Evolutionary conservation across 768 basidiomycete species (phyloP).

Genomic region (Cyathus striatus): DNA sequence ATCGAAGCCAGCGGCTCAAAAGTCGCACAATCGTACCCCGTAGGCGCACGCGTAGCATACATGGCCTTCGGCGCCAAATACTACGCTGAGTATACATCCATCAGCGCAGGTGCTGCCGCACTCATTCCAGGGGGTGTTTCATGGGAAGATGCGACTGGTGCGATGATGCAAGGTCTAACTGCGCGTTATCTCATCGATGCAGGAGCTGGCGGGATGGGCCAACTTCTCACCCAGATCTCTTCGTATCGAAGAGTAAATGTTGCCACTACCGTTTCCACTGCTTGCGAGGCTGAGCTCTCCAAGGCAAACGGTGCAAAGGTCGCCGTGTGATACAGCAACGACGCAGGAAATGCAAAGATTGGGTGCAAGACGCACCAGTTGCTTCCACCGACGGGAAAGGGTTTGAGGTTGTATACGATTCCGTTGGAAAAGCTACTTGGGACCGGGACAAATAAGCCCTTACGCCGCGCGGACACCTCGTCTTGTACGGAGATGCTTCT

Average conservation of each 20-base stretch:
- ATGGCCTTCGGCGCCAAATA: neutral
- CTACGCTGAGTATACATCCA: neutral
- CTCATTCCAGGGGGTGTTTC: neutral
- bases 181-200: neutral
- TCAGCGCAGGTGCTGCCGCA: neutral
- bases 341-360: neutral
- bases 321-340: neutral
- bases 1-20: neutral
- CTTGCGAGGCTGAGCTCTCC: neutral
- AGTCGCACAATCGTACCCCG: neutral
- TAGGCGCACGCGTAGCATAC: neutral
- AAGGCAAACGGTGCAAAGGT: neutral
- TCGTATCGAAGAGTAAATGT: neutral
- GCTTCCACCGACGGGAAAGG: neutral
- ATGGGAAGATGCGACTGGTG: neutral
- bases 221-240: neutral
- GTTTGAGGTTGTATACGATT: neutral
- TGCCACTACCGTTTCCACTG: neutral
- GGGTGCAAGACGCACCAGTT: neutral
- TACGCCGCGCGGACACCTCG: neutral
- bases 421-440: neutral
- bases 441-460: neutral
- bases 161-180: neutral
- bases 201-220: neutral
- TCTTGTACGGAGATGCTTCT: neutral